Evolutionary conservation across 176 grass and related monocot genomes (phyloP).

Genomic region (Triticum monococcum): DNA sequence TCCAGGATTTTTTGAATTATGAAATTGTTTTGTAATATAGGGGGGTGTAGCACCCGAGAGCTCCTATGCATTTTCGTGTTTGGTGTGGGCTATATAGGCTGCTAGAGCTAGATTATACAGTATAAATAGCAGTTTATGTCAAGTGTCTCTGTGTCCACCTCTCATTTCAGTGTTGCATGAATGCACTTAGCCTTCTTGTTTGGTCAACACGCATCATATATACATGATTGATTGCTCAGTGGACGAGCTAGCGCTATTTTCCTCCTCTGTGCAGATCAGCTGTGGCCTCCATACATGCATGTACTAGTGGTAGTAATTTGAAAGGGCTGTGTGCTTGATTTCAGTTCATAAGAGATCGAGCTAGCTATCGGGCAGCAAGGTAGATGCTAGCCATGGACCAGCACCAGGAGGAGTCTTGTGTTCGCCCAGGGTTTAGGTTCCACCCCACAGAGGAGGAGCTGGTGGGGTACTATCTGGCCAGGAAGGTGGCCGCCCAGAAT

Average conservation of each 20-base stretch:
- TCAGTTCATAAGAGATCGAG: not conserved
- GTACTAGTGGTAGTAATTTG: slow-evolving; percentile 5
- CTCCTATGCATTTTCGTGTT: not conserved
- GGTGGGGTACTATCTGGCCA: slow-evolving; percentile 75
- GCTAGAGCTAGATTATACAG: not conserved
- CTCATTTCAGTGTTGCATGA: slow-evolving; percentile 13
- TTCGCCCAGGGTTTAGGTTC: slow-evolving; percentile 89
- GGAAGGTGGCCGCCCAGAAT: slow-evolving; percentile 52
- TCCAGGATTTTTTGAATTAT: too few relatives aligned
- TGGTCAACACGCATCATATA: not conserved
- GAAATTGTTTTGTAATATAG: too few relatives aligned
- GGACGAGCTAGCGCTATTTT: not conserved
- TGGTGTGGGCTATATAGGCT: not conserved
- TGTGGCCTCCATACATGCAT: not conserved
- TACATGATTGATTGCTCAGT: not conserved
- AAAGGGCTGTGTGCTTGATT: slow-evolving; percentile 21
- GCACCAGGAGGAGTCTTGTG: slow-evolving; percentile 14
- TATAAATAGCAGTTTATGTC: not conserved
- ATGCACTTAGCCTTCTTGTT: slow-evolving; percentile 28
- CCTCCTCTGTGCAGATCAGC: not conserved
- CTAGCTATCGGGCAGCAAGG: not conserved
- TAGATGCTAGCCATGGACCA: slow-evolving; percentile 32
- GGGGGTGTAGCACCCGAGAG: too few relatives aligned
- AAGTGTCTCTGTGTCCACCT: not conserved
- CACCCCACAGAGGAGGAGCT: slow-evolving; percentile 98